Evolutionary conservation across 352 stramenopile species (phyloP).

Genomic region (Phytophthora capsici): DNA sequence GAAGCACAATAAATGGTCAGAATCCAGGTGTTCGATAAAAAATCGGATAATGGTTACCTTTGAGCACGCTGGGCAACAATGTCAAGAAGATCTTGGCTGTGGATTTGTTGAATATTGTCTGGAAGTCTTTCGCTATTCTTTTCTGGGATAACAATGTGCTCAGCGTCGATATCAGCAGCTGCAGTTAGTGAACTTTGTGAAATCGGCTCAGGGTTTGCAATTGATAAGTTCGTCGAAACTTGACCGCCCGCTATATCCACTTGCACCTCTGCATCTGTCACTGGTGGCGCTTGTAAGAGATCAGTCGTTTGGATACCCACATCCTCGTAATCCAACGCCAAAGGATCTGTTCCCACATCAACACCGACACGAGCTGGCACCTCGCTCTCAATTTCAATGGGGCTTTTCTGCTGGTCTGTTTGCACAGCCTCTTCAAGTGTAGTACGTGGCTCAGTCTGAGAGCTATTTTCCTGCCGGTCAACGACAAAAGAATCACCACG

Average conservation of each 20-base stretch:
- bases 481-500: slow-evolving; percentile 12
- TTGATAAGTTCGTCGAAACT: neutral
- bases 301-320: slow-evolving; percentile 27
- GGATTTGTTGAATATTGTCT: slow-evolving; percentile 40
- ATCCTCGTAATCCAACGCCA: slow-evolving; percentile 20
- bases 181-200: slow-evolving; percentile 4
- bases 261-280: slow-evolving; percentile 17
- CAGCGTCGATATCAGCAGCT: neutral
- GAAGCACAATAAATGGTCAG: neutral
- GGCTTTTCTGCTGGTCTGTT: slow-evolving; percentile 14
- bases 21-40: no score
- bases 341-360: slow-evolving; percentile 27
- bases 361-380: slow-evolving; percentile 10
- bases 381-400: neutral
- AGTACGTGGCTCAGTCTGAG: slow-evolving; percentile 16
- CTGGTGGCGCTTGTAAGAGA: slow-evolving; percentile 1
- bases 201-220: neutral
- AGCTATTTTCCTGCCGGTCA: slow-evolving; percentile 8
- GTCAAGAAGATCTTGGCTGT: slow-evolving; percentile 35
- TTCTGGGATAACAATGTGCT: neutral
- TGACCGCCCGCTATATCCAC: neutral
- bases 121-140: slow-evolving; percentile 11
- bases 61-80: slow-evolving; percentile 36
- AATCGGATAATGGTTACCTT: slow-evolving; percentile 32
- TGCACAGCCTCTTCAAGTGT: slow-evolving; percentile 14